Conservation (phyloP, 1,284 basidiomycete genomes). For the Moesziomyces antarcticus region DNA sequence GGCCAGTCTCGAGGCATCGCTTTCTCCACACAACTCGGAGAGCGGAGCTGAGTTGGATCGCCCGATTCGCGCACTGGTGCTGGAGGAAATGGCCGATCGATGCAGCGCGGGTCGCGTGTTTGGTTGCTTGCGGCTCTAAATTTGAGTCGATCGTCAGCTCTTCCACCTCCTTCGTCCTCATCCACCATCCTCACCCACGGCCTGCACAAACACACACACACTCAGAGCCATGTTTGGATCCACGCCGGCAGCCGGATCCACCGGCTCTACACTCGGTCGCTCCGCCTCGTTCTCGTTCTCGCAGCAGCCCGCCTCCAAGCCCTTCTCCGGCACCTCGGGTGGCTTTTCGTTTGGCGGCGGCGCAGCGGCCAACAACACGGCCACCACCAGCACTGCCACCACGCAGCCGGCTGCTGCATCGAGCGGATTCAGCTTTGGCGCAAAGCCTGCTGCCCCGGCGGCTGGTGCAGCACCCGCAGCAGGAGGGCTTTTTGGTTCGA, state of each 20-base stretch:
- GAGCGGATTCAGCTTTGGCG: conserved; percentile 50
- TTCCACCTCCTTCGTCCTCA: too few species aligned
- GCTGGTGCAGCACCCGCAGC: conserved; percentile 27
- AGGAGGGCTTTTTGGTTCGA: conserved; percentile 39
- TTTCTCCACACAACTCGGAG: too few species aligned
- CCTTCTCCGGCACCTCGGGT: conserved; percentile 45
- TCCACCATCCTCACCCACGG: not conserved
- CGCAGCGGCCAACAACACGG: conserved; percentile 9
- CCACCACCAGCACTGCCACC: conserved; percentile 14
- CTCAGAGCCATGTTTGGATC: conserved; percentile 34
- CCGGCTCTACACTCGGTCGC: conserved; percentile 37
- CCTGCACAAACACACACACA: too few species aligned
- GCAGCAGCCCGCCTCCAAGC: conserved; percentile 46
- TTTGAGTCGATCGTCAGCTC: too few species aligned
- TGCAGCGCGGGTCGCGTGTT: conserved; percentile 5
- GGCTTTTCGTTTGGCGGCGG: conserved; percentile 46
- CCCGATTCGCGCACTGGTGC: too few species aligned
- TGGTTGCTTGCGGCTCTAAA: too few species aligned
- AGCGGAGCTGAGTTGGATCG: too few species aligned
- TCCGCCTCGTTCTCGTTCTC: conserved; percentile 53
- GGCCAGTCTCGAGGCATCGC: not conserved
- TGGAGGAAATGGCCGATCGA: too few species aligned
- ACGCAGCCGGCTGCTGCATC: conserved; percentile 13
- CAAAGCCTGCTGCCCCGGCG: conserved; percentile 21
- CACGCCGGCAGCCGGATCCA: conserved; percentile 18